Evolutionary conservation across 495 filamentous ascomycete species (phyloP).

Genomic region (Friedmanniomyces simplex): DNA sequence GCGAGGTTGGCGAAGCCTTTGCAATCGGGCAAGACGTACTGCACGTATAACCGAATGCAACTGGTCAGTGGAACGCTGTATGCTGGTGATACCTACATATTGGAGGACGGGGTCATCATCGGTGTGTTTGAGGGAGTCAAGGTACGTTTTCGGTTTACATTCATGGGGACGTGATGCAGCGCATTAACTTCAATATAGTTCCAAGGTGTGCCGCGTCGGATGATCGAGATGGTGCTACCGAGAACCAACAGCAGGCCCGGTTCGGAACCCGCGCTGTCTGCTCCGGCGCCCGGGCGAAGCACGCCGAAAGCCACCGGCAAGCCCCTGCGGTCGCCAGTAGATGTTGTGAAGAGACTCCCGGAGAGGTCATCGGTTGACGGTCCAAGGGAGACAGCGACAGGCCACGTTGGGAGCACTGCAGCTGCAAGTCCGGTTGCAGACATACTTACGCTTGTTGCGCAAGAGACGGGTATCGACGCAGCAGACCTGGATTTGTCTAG

Average conservation of each 20-base stretch:
- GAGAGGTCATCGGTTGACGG: no score
- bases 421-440: background rate
- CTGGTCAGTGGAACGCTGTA: constrained; percentile 4
- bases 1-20: background rate
- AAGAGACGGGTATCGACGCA: constrained; percentile 53
- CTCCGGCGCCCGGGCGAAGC: no score
- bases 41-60: constrained; percentile 12
- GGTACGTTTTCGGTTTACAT: background rate
- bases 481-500: constrained; percentile 48
- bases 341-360: no score
- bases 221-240: constrained; percentile 1
- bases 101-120: constrained; percentile 10
- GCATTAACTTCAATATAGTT: constrained; percentile 8
- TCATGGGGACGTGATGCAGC: background rate
- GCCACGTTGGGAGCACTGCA: background rate
- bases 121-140: constrained; percentile 8
- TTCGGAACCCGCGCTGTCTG: no score
- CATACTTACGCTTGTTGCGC: constrained; percentile 40
- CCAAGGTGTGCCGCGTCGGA: constrained; percentile 16
- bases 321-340: no score
- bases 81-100: constrained; percentile 18
- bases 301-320: background rate
- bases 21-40: constrained; percentile 2
- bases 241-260: background rate
- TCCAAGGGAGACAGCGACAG: background rate